Base-by-base conservation (phyloP, 805 yeast genomes). In the Torulaspora quercuum region DNA sequence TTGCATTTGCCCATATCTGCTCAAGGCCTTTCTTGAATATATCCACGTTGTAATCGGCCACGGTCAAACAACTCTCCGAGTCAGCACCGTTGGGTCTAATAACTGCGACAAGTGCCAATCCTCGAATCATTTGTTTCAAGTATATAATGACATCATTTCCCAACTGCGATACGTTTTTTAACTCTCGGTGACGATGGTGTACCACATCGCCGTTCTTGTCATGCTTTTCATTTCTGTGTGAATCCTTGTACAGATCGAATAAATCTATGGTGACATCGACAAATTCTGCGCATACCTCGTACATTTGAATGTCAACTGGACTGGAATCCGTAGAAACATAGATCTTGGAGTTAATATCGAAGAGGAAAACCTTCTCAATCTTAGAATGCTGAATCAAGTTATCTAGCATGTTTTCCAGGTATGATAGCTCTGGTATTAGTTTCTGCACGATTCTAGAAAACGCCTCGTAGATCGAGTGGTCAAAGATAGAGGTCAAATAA, bases 201-300 rank as follows among this genome's bases (percentile, higher is more conserved):
- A 22, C 30, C 3, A 15, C 25, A 5, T 38, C 34, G 3, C 27
- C 34, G 34, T 37, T 28, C 15, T 22, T 21, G 13, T 17, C 24
- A 3, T 18, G 16, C 20, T 22, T 27, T 10, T 33, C 35, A 20
- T 29, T 26, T 37, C 39, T 24, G 28, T 39, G 39, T 26, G 52
- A 29, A 30, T 47, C 24, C 47, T 74, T 73, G 48, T 83, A 82
- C 28, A 83, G 59, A 33, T 82, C 83, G 50, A 86, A 89, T 46
- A 92, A 65, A 55, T 92, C 97, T 16, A 88, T 81, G 3, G 95
- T 81, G 10, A 90, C 92, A 59, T 92, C 97, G 29, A 92, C 90
- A 55, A 92, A 92, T 55, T 92, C 97, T 0, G 97, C 94, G 61
- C 97, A 92, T 2, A 90, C 95, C 59, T 92, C 97, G 58, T 92